Base-by-base conservation (phyloP, 1,284 basidiomycete species). In the Bothia castanella region DNA sequence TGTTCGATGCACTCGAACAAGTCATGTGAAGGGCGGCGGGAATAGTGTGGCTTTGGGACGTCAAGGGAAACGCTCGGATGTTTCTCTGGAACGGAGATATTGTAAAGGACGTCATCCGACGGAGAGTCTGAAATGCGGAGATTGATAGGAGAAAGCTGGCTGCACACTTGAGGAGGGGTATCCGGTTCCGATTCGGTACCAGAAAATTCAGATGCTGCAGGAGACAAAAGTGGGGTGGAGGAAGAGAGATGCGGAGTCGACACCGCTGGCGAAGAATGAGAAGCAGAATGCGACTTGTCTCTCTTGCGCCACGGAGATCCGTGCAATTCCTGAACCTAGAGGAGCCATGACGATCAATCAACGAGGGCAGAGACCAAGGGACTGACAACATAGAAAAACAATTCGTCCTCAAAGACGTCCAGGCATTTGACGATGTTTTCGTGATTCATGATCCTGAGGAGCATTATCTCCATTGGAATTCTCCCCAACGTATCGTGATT, bases 1-100 rank as follows among this genome's bases (percentile, higher is more conserved):
- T 90, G 87, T 69, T 96, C 93, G 52, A 96, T 93, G 66, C 89
- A 96, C 66, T 96, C 93, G 59, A 96, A 96, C 40, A 97, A 74
- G 64, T 97, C 93, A 67, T 94, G 85, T 17, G 90, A 92, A 36
- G 89, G 78, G 35, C 92, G 80, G 23, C 89, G 80, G 42, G 78
- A 72, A 72, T 85, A 86, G 36, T 72, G 70, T 5, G 79, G 77
- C 20, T 77, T 76, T 8, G 59, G 61, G 11, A 57, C 53, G n/a
- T 58, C 56, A 21, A 56, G 42, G 23, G 43, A 54, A 39, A 54
- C 23, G 29, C 49, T 51, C 23, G 54, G 34, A 6, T 47, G 34
- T 21, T 60, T 48, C 30, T 56, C 50, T 27, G 49, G 45, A 52
- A 45, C 20, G 17, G 57, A 23, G 11, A 52, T 45, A 20, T 55